phyloP scores from a whole-genome alignment of 306 rosid species.

The Herpetospermum pedunculosum region DNA sequence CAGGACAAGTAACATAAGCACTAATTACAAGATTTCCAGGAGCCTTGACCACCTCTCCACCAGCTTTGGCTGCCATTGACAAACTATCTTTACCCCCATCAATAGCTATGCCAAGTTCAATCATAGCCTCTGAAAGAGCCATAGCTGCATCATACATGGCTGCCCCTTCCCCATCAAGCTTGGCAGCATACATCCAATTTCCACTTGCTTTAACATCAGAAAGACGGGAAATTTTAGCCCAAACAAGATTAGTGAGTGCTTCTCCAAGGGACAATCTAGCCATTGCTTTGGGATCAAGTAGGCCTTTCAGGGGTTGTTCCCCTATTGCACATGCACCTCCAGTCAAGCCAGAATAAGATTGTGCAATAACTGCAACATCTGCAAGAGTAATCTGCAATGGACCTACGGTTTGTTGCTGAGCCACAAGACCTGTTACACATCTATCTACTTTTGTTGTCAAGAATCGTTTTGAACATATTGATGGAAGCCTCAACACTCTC shows the following conservation, averaged over 20 bases:
- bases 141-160: slow-evolving; percentile 73
- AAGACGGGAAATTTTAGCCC: slow-evolving; percentile 74
- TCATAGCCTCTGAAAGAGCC: slow-evolving; percentile 65
- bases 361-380: too few species aligned
- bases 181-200: slow-evolving; percentile 88
- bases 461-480: slow-evolving; percentile 67
- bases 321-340: too few species aligned
- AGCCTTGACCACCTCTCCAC: slow-evolving; percentile 65
- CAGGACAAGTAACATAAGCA: too few species aligned
- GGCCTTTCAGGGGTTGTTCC: slow-evolving; percentile 74
- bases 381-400: too few species aligned
- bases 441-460: slow-evolving; percentile 63
- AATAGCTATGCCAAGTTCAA: slow-evolving; percentile 77
- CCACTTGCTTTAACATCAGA: slow-evolving; percentile 84
- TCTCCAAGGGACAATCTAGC: slow-evolving; percentile 87
- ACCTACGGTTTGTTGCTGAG: slow-evolving; percentile 86
- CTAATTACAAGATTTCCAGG: slow-evolving; percentile 89
- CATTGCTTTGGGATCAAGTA: slow-evolving; percentile 77
- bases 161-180: slow-evolving; percentile 84
- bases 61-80: slow-evolving; percentile 69
- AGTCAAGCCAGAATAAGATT: too few species aligned
- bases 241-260: slow-evolving; percentile 85
- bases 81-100: slow-evolving; percentile 89
- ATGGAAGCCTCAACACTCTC: slow-evolving; percentile 68
- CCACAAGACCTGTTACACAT: slow-evolving; percentile 80